A percentile compares a stretch with the other conserved stretches of the same genome.
phyloP scores from a whole-genome alignment of 108 stramenopile species.

The Ochromonas danica region DNA sequence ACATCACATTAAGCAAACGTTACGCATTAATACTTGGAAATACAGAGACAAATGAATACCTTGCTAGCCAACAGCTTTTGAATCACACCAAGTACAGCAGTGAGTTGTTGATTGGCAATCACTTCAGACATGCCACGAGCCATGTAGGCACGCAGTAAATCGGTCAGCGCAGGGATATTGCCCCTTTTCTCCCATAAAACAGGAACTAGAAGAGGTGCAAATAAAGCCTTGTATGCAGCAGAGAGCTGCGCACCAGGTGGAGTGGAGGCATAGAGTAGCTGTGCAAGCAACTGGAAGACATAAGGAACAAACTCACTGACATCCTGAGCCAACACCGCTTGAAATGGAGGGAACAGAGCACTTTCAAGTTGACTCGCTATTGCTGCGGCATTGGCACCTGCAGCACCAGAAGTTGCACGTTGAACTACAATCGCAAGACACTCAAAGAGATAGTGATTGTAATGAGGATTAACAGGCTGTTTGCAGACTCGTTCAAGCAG shows the following conservation, averaged over 20 bases:
- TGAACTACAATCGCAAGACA: conserved; percentile 83
- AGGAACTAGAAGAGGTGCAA: conserved; percentile 77
- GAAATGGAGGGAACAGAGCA: conserved; percentile 79
- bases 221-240: conserved; percentile 70
- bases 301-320: conserved; percentile 89
- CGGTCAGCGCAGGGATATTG: conserved; percentile 86
- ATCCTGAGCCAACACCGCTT: conserved; percentile 83
- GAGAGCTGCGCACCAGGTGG: conserved; percentile 40
- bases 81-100: conserved; percentile 73
- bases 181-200: conserved; percentile 82
- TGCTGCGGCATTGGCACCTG: conserved; percentile 55
- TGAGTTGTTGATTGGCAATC: conserved; percentile 54
- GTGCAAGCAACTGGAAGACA: conserved; percentile 94
- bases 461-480: conserved; percentile 92
- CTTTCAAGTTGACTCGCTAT: conserved; percentile 63
- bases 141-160: conserved; percentile 11
- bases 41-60: neutral
- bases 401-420: conserved; percentile 52
- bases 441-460: conserved; percentile 96
- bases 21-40: neutral
- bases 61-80: conserved; percentile 72
- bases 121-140: conserved; percentile 42
- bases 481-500: conserved; percentile 78
- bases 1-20: neutral
- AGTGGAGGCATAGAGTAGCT: conserved; percentile 79